Evolutionary conservation across 2,329 filamentous ascomycete genomes (phyloP).

Genomic region (Rugonectria rugulosa): DNA sequence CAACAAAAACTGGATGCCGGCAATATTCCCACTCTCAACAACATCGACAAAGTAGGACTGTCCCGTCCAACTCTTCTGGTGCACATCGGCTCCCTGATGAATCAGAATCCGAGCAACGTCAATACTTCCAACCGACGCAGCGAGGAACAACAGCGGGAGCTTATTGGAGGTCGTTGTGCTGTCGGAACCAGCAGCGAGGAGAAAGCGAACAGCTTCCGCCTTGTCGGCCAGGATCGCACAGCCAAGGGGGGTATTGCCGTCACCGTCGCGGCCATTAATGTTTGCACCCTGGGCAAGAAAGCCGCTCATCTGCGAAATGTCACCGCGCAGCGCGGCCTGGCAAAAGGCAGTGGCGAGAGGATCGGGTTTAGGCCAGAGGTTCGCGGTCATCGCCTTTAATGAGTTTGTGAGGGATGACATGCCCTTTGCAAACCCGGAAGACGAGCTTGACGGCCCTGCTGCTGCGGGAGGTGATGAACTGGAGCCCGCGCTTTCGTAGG

Average conservation of each 20-base stretch:
- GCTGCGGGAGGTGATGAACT: slow-evolving; percentile 18
- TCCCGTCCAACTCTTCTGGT: slow-evolving; percentile 40
- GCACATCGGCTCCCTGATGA: slow-evolving; percentile 40
- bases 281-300: slow-evolving; percentile 46
- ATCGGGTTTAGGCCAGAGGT: slow-evolving; percentile 45
- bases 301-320: slow-evolving; percentile 43
- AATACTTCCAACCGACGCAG: slow-evolving; percentile 40
- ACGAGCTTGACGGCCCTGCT: slow-evolving; percentile 8
- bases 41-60: slow-evolving; percentile 43
- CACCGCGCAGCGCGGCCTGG: slow-evolving; percentile 43
- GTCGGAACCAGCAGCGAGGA: slow-evolving; percentile 44
- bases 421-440: slow-evolving; percentile 29
- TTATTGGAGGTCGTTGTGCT: slow-evolving; percentile 30
- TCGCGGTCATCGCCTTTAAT: slow-evolving; percentile 46
- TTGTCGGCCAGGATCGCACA: slow-evolving; percentile 45
- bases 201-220: slow-evolving; percentile 41
- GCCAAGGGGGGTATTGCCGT: slow-evolving; percentile 45
- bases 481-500: slow-evolving; percentile 31
- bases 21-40: slow-evolving; percentile 33
- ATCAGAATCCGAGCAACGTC: slow-evolving; percentile 40
- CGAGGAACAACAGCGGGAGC: slow-evolving; percentile 45
- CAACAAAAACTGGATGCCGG: slow-evolving; percentile 41
- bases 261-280: slow-evolving; percentile 46
- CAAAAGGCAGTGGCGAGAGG: slow-evolving; percentile 48
- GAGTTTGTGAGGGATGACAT: slow-evolving; percentile 43